Base-by-base conservation (phyloP, 805 yeast genomes). In the Starmerella kuoi region DNA sequence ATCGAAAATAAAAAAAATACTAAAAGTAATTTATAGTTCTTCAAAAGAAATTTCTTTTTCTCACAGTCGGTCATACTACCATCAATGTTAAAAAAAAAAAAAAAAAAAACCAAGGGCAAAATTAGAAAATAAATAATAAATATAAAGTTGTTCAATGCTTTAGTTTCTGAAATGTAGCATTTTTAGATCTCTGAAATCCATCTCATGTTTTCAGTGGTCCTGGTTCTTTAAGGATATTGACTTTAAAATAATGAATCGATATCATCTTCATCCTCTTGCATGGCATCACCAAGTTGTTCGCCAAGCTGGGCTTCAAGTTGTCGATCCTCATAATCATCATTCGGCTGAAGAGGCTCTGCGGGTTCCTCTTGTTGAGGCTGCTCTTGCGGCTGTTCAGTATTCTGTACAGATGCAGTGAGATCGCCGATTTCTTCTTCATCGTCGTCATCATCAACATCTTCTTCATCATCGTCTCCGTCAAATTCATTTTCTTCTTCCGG, bases 191-290 rank as follows among this genome's bases (percentile, higher is more conserved):
- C n/a, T n/a, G n/a, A n/a, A n/a, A n/a, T n/a, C n/a, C n/a, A n/a
- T n/a, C n/a, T n/a, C n/a, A n/a, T n/a, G n/a, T n/a, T n/a, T n/a
- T n/a, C n/a, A n/a, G n/a, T n/a, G n/a, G n/a, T n/a, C n/a, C n/a
- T n/a, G n/a, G n/a, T n/a, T n/a, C n/a, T n/a, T n/a, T n/a, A n/a
- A n/a, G n/a, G n/a, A n/a, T n/a, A n/a, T 14, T 14, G 14, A 19
- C 14, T 11, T 47, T 38, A 55, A 33, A 55, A 53, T 49, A 38
- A 42, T 11, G 54, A 45, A 31, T 55, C 59, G 22, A 54, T 45
- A 36, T 53, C 61, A 8, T 56, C 67, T n/a, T 58, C 64, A 2
- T 56, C 62, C 11, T 3, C 60, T 66, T 5, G 58, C 65, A 6
- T 59, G 15, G 38, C 42, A 23, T 39, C 42, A 23, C 35, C 42